Evolutionary conservation across 1,139 yeast species (phyloP), one percentile per base, ranked within the genome.

Genomic region (Lodderomyces theae): DNA sequence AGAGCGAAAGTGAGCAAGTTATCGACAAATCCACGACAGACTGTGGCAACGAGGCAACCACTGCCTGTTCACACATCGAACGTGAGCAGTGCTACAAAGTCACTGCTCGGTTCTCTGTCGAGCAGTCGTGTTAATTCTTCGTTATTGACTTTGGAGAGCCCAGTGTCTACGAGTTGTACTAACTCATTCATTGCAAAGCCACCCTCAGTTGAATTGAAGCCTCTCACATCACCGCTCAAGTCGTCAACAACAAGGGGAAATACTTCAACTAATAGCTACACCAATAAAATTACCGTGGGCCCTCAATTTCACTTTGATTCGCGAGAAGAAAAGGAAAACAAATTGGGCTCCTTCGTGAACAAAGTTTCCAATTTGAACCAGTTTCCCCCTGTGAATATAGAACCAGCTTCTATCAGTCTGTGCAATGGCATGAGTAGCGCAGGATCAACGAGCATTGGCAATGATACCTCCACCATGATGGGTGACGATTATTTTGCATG

Each of bases 401-500:
- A 25, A 9, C 16, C 29, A 9, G 12, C 9, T n/a, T 25, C 15
- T 28, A 9, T 3, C 9, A 4, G 18, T 5, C 31, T 28, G 31
- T 18, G 31, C 9, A 18, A 28, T 7, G n/a, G 31, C 3, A 15
- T 15, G 8, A 28, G 31, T 10, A 34, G 37, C n/a, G 15, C 29
- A 17, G 16, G 29, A 12, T n/a, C n/a, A n/a, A 34, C 28, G 23
- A 34, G 37, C 15, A 16, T 12, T 6, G 34, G 24, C 13, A 51
- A 61, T 37, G 70, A 69, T 36, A 66, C 66, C 37, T 67, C 75
- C 1, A 65, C 72, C 1, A 56, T 70, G 25, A 55, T 66, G 17
- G 72, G 72, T 5, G 74, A 69, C 34, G 76, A 70, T 34, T 71
- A 69, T 47, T 61, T 63, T 40, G 51, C 51, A 11, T 72, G 77